Base-by-base conservation (phyloP, 2,329 filamentous ascomycete genomes). In the Lachnellula cervina region DNA sequence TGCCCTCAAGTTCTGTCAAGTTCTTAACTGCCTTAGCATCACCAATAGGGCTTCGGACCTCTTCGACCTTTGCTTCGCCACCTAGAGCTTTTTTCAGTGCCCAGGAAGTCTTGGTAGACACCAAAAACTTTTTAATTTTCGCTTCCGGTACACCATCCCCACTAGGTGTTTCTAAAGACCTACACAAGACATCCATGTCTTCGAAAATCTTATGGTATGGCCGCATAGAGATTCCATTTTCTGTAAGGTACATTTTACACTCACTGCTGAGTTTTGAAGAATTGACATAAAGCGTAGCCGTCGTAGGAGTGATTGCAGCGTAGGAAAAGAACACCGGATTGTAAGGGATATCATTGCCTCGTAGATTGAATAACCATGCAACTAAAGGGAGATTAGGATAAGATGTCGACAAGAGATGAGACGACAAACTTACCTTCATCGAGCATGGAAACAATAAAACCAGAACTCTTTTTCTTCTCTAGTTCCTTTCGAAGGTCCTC, bases 281-380 rank as follows among this genome's bases (percentile, higher is more conserved):
- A 67, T 97, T 88, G 56, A 97, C 77, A 68, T 97, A 99, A 5
- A 99, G 79, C 1, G 86, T 91, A 23, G 87, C 89, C 1, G 83
- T 77, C 11, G 79, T 85, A 1, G 86, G 83, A 2, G 94, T 97
- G 60, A 99, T 77, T 43, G 94, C 81, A 45, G 93, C 93, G 68
- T 97, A 99, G 16, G 93, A 94, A 74, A 97, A 97, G 77, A 99
- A 97, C 49, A 99, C 94, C 0, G 94, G 94, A 69, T 99, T 99
- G 76, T 94, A 99, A 0, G 91, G 90, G 62, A 99, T 97, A 70
- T 97, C 94, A 71, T 81, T 94, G 65, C 94, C 94, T 64, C 94
- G 86, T 49, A 99, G 76, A 73, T 99, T 99, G 77, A 97, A 97
- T n/a, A 99, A 80, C 94, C 94, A 99, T 11, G 94, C 94, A 65